Evolutionary conservation across 768 basidiomycete genomes (phyloP).

Genomic region (Pleurotus giganteus): DNA sequence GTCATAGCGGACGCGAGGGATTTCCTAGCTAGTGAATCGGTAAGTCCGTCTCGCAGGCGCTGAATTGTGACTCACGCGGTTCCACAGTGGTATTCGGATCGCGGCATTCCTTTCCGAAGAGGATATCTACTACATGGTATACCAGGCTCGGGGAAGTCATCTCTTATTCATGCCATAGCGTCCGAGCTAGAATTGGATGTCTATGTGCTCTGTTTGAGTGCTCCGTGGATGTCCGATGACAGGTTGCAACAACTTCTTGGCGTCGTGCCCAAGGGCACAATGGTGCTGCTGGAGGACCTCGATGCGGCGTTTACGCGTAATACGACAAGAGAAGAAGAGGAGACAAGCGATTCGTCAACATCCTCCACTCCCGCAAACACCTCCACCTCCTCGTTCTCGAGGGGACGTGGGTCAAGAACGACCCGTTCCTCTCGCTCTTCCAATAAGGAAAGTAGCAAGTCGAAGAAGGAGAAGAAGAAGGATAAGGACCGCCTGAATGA

Average conservation of each 20-base stretch:
- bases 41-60: constrained; percentile 21
- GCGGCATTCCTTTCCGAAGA: constrained; percentile 88
- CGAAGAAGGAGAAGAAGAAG: constrained; percentile 43
- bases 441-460: constrained; percentile 19
- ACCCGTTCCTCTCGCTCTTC: constrained; percentile 15
- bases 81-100: constrained; percentile 84
- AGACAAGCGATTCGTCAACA: constrained; percentile 15
- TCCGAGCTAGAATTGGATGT: constrained; percentile 90
- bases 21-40: constrained; percentile 83
- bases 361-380: constrained; percentile 11
- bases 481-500: constrained; percentile 65
- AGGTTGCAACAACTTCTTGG: constrained; percentile 86
- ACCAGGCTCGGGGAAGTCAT: constrained; percentile 84
- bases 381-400: not conserved
- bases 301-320: constrained; percentile 87
- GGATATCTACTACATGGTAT: constrained; percentile 85
- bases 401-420: not conserved
- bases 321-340: constrained; percentile 56
- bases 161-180: constrained; percentile 83
- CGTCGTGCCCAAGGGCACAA: constrained; percentile 79
- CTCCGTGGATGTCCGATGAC: constrained; percentile 86
- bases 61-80: constrained; percentile 2
- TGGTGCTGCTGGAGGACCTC: constrained; percentile 87
- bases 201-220: constrained; percentile 84
- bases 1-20: constrained; percentile 77